Evolutionary conservation across 2,329 filamentous ascomycete species (phyloP), one percentile per base, ranked within the genome.

Genomic region (Pestalotiopsis fici): DNA sequence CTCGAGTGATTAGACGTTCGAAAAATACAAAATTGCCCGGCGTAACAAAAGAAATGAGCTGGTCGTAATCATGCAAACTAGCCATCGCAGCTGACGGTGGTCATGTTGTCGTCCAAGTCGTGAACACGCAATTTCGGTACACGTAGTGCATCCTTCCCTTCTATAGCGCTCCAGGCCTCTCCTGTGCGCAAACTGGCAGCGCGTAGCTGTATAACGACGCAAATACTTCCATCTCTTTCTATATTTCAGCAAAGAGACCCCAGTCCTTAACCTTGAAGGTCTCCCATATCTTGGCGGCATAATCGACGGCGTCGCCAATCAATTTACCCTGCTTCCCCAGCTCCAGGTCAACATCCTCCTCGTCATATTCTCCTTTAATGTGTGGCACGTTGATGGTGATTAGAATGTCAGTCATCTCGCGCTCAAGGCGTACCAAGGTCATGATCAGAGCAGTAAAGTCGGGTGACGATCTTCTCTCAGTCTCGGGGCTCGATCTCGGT

Each of bases 361-460:
- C 88, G 73, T 90, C 85, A 76, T 94, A 94, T 78, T 92, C 88
- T 69, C 91, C 90, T 72, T 88, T 86, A 72, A 94, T 91, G 76
- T 96, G 91, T 31, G 95, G 95, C 60, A 97, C 92, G 79, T 97
- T 98, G 76, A 97, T 88, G 54, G 93, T 93, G 69, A 97, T 89
- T 59, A 97, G 83, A 50, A 98, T 82, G 79, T 98, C 95, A 1
- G 95, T 95, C 67, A 84, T 85, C 76, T 94, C 86, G 74, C 88
- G 86, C 79, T 91, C 91, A 59, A 98, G 84, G 18, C 95, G 87
- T 66, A 98, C 82, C 54, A 98, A 83, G 18, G 93, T 88, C 71
- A 97, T 85, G 71, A 95, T 88, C 68, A 96, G 90, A 55, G 88
- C 92, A 7, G 93, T 93, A 78, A 92, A 92, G 75, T 90, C 86